Percentiles rank a stretch among this genome's conserved stretches.
phyloP scores from a whole-genome alignment of 2,329 filamentous ascomycete species.

The Cercospora citrullina region DNA sequence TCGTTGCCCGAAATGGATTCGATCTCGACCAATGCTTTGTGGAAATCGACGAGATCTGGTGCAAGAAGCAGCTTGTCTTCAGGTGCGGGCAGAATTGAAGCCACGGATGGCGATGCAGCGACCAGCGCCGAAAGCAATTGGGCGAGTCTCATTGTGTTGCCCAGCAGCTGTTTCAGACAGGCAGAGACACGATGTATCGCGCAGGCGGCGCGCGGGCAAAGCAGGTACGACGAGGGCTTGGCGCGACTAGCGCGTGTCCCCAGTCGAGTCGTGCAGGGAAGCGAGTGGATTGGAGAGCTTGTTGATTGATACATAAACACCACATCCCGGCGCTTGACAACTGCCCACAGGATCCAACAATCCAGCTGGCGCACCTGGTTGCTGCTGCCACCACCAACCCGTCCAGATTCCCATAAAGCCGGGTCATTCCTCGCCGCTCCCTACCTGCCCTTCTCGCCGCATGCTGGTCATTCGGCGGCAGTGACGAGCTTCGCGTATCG shows the following conservation, averaged over 20 bases:
- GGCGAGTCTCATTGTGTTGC: slow-evolving; percentile 8
- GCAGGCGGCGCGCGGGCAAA: slow-evolving; percentile 1
- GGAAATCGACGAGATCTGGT: slow-evolving; percentile 65
- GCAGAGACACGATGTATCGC: not conserved
- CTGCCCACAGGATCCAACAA: not conserved
- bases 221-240: not conserved
- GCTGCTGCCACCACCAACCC: not conserved
- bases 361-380: not conserved
- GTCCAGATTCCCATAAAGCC: not conserved
- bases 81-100: slow-evolving; percentile 11
- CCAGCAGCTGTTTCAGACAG: slow-evolving; percentile 3
- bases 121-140: slow-evolving; percentile 7
- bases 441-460: not conserved
- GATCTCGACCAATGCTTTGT: slow-evolving; percentile 72
- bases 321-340: slow-evolving; percentile 16
- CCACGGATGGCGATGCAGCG: not conserved
- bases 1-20: slow-evolving; percentile 73
- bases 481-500: not conserved
- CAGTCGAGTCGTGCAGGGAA: not conserved
- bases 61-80: slow-evolving; percentile 30
- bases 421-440: not conserved
- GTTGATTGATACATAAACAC: slow-evolving; percentile 1
- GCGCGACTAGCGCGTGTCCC: not conserved
- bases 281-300: slow-evolving; percentile 2
- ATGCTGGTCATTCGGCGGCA: slow-evolving; percentile 15